Conservation (phyloP, 257 asterid genomes). For the Ocimum tenuiflorum region DNA sequence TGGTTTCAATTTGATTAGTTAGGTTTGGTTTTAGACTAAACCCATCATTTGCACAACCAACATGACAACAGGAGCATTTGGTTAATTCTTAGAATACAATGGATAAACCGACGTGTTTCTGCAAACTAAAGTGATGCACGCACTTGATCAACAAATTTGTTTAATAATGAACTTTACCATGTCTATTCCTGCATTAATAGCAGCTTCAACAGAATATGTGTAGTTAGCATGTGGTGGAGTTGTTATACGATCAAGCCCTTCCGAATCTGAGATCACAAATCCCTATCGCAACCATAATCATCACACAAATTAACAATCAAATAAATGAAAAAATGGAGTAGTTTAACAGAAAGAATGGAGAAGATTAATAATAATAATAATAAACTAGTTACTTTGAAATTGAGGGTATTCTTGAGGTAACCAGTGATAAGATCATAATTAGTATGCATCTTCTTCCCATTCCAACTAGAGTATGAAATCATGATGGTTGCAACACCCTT, state of each 20-base stretch:
- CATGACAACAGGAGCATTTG: too few species aligned
- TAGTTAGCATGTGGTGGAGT: slow-evolving; percentile 49
- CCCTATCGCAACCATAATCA: slow-evolving; percentile 29
- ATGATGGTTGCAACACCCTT: slow-evolving; percentile 39
- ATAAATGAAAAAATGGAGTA: background rate
- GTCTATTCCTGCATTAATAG: slow-evolving; percentile 62
- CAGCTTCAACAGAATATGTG: slow-evolving; percentile 44
- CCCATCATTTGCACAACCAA: too few species aligned
- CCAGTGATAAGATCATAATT: slow-evolving; percentile 39
- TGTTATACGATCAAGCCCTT: slow-evolving; percentile 62
- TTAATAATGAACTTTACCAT: slow-evolving; percentile 39
- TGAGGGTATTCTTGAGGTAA: slow-evolving; percentile 38
- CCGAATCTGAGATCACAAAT: slow-evolving; percentile 59
- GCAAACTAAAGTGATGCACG: too few species aligned
- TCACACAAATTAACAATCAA: background rate
- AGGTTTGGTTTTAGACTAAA: too few species aligned
- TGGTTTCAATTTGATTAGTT: too few species aligned
- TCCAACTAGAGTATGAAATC: slow-evolving; percentile 50
- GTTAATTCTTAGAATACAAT: background rate
- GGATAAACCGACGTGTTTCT: too few species aligned
- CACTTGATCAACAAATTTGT: too few species aligned
- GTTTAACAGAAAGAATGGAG: too few species aligned
- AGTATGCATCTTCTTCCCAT: slow-evolving; percentile 42
- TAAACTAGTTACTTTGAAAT: slow-evolving; percentile 29
- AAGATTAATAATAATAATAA: too few species aligned